phyloP scores from a whole-genome alignment of 2,329 filamentous ascomycete genomes.

The Exophiala sp. region DNA sequence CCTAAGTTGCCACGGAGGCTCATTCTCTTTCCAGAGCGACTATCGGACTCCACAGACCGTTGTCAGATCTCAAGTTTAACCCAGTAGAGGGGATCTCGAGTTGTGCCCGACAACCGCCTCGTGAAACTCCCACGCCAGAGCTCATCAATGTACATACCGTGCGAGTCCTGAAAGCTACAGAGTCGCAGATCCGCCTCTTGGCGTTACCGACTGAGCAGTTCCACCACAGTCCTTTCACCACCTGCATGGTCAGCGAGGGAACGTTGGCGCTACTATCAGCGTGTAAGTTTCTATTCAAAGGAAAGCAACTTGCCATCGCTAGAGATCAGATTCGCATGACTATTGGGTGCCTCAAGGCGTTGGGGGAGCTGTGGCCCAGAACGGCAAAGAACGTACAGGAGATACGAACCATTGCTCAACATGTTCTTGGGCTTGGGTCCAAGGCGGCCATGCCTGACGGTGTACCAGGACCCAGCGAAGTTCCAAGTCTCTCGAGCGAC shows the following conservation, averaged over 20 bases:
- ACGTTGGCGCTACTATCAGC: slow-evolving; percentile 35
- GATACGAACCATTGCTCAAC: slow-evolving; percentile 40
- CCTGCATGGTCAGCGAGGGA: slow-evolving; percentile 42
- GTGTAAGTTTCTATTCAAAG: slow-evolving; percentile 36
- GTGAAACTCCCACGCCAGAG: slow-evolving; percentile 13
- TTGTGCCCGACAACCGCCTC: slow-evolving; percentile 28
- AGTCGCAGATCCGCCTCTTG: slow-evolving; percentile 40
- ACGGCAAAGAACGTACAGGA: slow-evolving; percentile 38
- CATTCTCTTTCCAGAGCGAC: slow-evolving; percentile 29
- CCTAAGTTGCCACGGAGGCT: too few relatives aligned
- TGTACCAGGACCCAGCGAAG: not conserved
- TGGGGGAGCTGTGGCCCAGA: slow-evolving; percentile 40
- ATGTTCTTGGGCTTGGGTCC: slow-evolving; percentile 27
- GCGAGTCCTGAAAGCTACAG: slow-evolving; percentile 37
- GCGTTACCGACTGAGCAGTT: slow-evolving; percentile 36
- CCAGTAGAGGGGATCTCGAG: slow-evolving; percentile 39
- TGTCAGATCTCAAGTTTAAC: slow-evolving; percentile 41
- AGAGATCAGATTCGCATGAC: slow-evolving; percentile 42
- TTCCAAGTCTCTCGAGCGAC: not conserved
- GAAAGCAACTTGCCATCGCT: slow-evolving; percentile 35
- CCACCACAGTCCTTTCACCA: slow-evolving; percentile 40
- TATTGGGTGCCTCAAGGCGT: slow-evolving; percentile 39
- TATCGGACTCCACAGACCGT: slow-evolving; percentile 39
- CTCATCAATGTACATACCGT: slow-evolving; percentile 40
- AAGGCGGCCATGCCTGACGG: not conserved